These are phyloP conservation scores for Arthrobotrys musiformis DNA, from an alignment of 2,329 filamentous ascomycete genomes.

Conservation along the genomic window DNA sequence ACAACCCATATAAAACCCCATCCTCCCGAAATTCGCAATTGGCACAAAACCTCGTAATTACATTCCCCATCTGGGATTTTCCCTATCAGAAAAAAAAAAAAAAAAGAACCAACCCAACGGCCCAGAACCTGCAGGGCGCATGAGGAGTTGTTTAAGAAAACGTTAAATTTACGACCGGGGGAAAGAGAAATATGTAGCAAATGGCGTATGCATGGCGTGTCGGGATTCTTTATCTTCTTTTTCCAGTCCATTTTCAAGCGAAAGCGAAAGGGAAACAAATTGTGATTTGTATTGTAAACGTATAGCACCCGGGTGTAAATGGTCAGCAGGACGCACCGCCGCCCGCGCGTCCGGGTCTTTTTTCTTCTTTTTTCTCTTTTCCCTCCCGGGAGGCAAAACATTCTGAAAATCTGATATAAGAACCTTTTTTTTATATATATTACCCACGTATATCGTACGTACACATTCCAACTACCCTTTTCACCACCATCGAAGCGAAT, in stretches of 20 bases:
- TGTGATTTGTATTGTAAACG: no score
- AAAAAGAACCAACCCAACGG: no score
- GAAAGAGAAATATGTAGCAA: neutral
- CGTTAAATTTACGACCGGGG: no score
- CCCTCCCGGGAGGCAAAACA: neutral
- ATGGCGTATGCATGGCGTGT: conserved; percentile 44
- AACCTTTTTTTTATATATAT: neutral
- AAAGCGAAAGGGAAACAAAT: no score
- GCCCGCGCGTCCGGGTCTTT: neutral
- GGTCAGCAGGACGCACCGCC: conserved; percentile 12
- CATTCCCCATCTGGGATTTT: conserved; percentile 39
- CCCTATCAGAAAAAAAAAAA: neutral
- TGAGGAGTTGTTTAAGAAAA: no score
- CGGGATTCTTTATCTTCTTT: neutral
- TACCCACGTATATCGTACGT: neutral
- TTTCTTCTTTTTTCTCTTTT: neutral
- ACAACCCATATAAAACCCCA: neutral
- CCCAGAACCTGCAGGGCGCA: no score
- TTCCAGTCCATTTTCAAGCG: neutral
- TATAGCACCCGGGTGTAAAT: neutral
- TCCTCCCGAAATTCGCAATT: conserved; percentile 1
- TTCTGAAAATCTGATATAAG: neutral
- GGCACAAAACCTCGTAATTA: conserved; percentile 29
- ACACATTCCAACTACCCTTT: neutral
- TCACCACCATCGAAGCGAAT: neutral